Base-by-base conservation (phyloP, 2,329 filamentous ascomycete genomes). In the Ophiostoma perfectum region DNA sequence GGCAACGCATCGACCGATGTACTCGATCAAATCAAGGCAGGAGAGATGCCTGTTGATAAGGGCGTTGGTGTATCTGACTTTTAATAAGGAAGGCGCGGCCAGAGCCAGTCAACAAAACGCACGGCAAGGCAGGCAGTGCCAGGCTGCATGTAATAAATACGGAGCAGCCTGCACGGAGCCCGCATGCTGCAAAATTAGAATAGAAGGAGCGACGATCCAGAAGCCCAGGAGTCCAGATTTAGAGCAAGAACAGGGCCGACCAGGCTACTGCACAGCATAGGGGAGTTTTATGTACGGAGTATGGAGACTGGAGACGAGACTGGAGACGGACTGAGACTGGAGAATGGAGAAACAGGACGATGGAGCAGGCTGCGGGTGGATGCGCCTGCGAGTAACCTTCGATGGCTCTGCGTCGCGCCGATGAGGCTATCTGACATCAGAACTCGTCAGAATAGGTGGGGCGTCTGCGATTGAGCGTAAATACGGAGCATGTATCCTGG, bases 361-460 rank as follows among this genome's bases (percentile, higher is more conserved):
- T 60, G 55, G 55, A 60, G 55, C 55, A 60, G 55, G 55, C 55
- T 60, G 12, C 5, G 18, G 49, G 18, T 36, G 49, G 49, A 11
- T n/a, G 27, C 18, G 11, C 7, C 49, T 55, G 49, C 49, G 49
- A 55, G 49, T 55, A 55, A 55, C 49, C 18, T 27, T 55, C 49
- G 49, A 55, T 55, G 49, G 49, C 49, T 55, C 58, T 62, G 58
- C 58, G 36, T 62, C 38, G 58, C 58, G 36, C 38, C 58, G 58
- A 62, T 63, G 60, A 63, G 39, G 60, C 39, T 63, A 63, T 39
- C 38, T 62, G 58, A 39, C 58, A 62, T 62, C 58, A 62, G 36
- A 60, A 39, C 36, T 60, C 27, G 55, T 39, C 58, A 62, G 12
- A 41, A 9, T 39, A 62, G 2, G 36, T 62, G 58, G 58, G 38